Evolutionary conservation across 371 early-diverging fungal species (phyloP).

Genomic region (Mucor indicus): DNA sequence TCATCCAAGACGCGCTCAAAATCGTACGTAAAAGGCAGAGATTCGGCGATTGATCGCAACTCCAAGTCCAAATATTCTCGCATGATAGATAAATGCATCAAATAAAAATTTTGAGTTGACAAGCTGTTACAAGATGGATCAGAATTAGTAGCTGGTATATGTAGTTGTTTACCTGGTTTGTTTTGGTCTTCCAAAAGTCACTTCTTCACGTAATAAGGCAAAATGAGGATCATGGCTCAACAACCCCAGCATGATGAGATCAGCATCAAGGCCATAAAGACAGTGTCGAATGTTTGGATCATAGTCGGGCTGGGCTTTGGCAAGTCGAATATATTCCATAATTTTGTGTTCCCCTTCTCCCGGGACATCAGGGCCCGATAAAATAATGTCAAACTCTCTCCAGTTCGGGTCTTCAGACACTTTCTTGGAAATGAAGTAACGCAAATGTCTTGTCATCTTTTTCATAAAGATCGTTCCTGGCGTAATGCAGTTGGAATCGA

Average conservation of each 20-base stretch:
- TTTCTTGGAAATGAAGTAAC: constrained; percentile 88
- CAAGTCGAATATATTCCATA: constrained; percentile 95
- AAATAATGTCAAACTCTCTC: constrained; percentile 90
- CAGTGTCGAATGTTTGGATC: constrained; percentile 92
- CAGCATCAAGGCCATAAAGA: constrained; percentile 99
- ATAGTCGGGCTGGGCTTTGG: constrained; percentile 73
- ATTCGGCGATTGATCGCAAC: constrained; percentile 56
- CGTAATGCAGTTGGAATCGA: constrained; percentile 99
- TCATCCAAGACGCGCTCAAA: constrained; percentile 96
- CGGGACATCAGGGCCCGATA: constrained; percentile 95
- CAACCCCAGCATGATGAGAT: constrained; percentile 99
- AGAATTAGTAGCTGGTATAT: not conserved
- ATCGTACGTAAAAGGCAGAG: constrained; percentile 68
- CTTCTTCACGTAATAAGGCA: constrained; percentile 96
- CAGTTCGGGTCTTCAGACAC: constrained; percentile 90
- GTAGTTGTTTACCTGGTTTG: no score
- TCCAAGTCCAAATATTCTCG: constrained; percentile 93
- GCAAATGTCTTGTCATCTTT: constrained; percentile 78
- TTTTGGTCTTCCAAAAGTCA: constrained; percentile 76
- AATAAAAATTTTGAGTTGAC: constrained; percentile 65
- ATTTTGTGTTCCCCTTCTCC: constrained; percentile 99
- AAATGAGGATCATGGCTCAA: constrained; percentile 98
- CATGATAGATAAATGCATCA: constrained; percentile 85
- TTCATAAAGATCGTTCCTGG: constrained; percentile 99
- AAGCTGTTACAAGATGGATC: constrained; percentile 17